Conservation (phyloP, 2,329 filamentous ascomycete genomes). For the Intubia oerlemansii region DNA sequence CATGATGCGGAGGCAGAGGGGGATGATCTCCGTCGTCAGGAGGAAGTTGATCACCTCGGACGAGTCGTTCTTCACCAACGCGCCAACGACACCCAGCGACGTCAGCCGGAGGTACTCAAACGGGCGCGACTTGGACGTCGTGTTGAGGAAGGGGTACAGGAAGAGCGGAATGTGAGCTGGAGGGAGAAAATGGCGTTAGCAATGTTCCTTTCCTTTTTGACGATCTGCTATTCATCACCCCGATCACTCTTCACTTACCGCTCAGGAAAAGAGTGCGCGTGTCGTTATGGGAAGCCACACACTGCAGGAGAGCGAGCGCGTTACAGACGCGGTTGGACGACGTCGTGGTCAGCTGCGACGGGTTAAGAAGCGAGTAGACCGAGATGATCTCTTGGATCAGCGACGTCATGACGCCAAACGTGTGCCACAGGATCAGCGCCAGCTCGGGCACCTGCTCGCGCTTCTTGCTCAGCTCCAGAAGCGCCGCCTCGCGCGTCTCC, state of each 20-base stretch:
- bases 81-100: conserved; percentile 88
- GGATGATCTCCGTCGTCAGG: conserved; percentile 94
- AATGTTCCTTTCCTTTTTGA: no score
- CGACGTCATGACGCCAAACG: conserved; percentile 96
- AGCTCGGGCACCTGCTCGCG: conserved; percentile 93
- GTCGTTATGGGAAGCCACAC: conserved; percentile 92
- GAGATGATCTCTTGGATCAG: conserved; percentile 97
- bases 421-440: conserved; percentile 93
- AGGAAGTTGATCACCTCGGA: conserved; percentile 98
- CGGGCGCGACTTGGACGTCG: conserved; percentile 89
- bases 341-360: conserved; percentile 90
- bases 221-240: no score
- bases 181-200: no score
- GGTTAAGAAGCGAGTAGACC: conserved; percentile 90
- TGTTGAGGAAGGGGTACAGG: conserved; percentile 95
- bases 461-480: conserved; percentile 96
- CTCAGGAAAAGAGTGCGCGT: conserved; percentile 85
- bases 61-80: conserved; percentile 95
- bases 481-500: conserved; percentile 66
- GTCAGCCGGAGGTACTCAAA: conserved; percentile 96
- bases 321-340: conserved; percentile 96
- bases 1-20: conserved; percentile 94
- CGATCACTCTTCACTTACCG: no score
- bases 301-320: conserved; percentile 83
- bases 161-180: conserved; percentile 91